Percentiles rank a stretch among this genome's conserved stretches.
phyloP scores from a whole-genome alignment of 2,329 filamentous ascomycete genomes.

The Cadophora malorum region DNA sequence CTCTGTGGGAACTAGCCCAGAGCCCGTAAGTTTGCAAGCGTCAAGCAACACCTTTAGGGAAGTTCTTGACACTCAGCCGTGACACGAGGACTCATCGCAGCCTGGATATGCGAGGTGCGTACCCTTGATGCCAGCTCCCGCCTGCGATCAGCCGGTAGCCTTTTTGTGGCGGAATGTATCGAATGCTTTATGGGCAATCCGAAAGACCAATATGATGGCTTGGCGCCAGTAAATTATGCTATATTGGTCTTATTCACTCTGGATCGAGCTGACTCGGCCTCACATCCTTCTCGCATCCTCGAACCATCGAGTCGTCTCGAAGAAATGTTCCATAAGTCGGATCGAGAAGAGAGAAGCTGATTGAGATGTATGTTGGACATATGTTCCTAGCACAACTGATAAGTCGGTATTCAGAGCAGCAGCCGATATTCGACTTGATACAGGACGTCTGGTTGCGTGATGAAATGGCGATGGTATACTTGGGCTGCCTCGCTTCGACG shows the following conservation, averaged over 20 bases:
- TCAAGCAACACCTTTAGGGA: neutral
- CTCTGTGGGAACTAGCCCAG: neutral
- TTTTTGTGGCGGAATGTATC: neutral
- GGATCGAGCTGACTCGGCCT: neutral
- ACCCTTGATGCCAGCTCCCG: neutral
- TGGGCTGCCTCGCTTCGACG: neutral
- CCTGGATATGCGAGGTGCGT: neutral
- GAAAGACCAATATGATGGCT: neutral
- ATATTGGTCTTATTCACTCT: neutral
- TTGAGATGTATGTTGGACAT: neutral
- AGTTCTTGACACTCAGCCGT: neutral
- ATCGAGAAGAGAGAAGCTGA: neutral
- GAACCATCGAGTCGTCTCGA: neutral
- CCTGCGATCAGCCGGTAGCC: neutral
- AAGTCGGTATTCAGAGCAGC: too few species aligned
- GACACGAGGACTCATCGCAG: neutral
- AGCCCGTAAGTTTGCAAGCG: neutral
- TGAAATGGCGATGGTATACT: neutral
- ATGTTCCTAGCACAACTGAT: neutral
- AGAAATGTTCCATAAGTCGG: neutral
- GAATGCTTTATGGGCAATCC: neutral
- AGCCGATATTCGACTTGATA: neutral
- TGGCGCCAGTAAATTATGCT: neutral
- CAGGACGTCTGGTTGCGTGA: neutral
- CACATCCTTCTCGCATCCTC: neutral